Evolutionary conservation across 371 early-diverging fungal species (phyloP).

Genomic region (Syncephalastrum racemosum): DNA sequence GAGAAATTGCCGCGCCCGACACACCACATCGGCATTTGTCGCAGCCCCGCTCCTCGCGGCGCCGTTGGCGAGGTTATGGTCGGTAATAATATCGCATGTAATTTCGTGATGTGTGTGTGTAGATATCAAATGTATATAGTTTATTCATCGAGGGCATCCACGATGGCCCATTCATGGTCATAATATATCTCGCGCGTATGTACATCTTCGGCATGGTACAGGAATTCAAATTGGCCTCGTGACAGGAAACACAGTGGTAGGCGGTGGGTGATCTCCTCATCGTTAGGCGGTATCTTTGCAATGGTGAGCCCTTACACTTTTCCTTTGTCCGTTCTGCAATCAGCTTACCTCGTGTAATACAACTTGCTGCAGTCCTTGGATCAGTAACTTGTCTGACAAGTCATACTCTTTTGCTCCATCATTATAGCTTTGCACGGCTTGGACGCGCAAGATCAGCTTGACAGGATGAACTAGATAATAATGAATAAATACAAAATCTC

Average conservation of each 20-base stretch:
- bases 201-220: slow-evolving; percentile 70
- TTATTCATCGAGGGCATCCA: slow-evolving; percentile 18
- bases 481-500: background rate
- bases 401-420: slow-evolving; percentile 68
- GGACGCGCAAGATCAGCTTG: slow-evolving; percentile 61
- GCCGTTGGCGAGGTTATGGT: too few relatives aligned
- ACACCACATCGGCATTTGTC: too few relatives aligned
- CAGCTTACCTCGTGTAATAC: slow-evolving; percentile 56
- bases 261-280: slow-evolving; percentile 28
- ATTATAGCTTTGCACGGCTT: slow-evolving; percentile 67
- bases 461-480: slow-evolving; percentile 39
- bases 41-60: too few relatives aligned
- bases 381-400: slow-evolving; percentile 54
- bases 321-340: background rate
- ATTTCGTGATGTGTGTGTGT: too few relatives aligned
- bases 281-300: slow-evolving; percentile 33
- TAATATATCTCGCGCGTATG: slow-evolving; percentile 56
- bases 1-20: too few relatives aligned
- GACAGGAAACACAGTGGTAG: slow-evolving; percentile 64
- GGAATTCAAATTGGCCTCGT: slow-evolving; percentile 60
- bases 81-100: too few relatives aligned
- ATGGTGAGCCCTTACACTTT: background rate
- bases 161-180: slow-evolving; percentile 55
- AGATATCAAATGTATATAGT: too few relatives aligned
- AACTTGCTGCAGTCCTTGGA: slow-evolving; percentile 63